A percentile compares a stretch with the other conserved stretches of the same genome.
Evolutionary conservation across 169 alveolate genomes (phyloP).

Genomic region (Cryptosporidium sp.): DNA sequence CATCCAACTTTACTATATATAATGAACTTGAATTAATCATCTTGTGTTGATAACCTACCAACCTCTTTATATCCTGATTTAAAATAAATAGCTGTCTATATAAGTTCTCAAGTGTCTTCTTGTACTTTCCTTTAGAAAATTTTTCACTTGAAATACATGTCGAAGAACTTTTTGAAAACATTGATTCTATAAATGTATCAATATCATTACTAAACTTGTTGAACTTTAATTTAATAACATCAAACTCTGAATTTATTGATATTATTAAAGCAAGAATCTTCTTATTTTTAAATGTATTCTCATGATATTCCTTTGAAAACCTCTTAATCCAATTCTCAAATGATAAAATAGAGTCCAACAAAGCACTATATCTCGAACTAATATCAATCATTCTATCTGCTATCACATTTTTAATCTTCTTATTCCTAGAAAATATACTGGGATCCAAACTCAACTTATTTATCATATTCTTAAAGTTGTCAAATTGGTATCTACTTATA

Average conservation of each 20-base stretch:
- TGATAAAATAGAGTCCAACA: conserved; percentile 15
- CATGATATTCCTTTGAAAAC: conserved; percentile 17
- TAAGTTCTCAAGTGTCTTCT: neutral
- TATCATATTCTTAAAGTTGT: neutral
- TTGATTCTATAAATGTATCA: neutral
- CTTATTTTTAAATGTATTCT: neutral
- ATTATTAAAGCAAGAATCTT: conserved; percentile 1
- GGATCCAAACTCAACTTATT: conserved; percentile 10
- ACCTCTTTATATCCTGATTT: neutral
- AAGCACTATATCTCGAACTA: neutral
- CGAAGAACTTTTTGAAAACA: neutral
- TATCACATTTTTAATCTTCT: neutral
- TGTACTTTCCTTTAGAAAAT: neutral
- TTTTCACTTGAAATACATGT: neutral
- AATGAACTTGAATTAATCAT: conserved; percentile 2
- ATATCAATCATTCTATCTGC: neutral
- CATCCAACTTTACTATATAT: neutral
- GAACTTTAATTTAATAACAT: neutral
- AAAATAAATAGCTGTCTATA: neutral
- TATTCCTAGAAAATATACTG: neutral
- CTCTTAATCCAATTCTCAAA: conserved; percentile 12
- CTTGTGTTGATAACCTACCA: conserved; percentile 12
- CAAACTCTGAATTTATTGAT: conserved; percentile 2
- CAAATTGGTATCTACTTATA: conserved; percentile 10
- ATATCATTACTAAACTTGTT: conserved; percentile 1